Evolutionary conservation across 148 eudicot genomes (phyloP), one percentile per base, ranked within the genome.

Genomic region (Mesembryanthemum crystallinum): DNA sequence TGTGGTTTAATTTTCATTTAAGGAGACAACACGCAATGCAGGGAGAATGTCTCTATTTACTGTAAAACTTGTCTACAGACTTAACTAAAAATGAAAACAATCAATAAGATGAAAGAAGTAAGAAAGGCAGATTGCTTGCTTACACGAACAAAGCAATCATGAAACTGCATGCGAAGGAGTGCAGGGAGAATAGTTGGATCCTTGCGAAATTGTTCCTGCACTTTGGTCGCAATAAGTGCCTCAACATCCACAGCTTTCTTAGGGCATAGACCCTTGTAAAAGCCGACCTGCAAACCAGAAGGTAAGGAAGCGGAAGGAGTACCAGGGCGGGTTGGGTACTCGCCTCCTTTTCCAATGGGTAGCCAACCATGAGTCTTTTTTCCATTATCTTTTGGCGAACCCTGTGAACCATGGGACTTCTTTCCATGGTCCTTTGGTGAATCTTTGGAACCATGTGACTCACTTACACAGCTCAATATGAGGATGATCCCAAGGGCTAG

Each of bases 151-250:
- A 78, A 78, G 23, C 81, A 78, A 35, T 78, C 81, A 24, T 78
- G 81, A 66, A 78, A 78, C n/a, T 78, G 81, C 77, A 78, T 73
- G 14, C 81, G 72, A 30, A 78, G 81, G 4, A 78, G 55, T 0
- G 77, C 81, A 5, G 81, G 67, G 57, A 73, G 76, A 54, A 78
- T 54, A 42, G 72, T 72, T 52, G 72, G 67, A 42, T 78, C 76
- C 59, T 39, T 78, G 3, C 13, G 47, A 55, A 78, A 78, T n/a
- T 72, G 21, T 21, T 54, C 59, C 14, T 72, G 76, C 1, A 78
- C 76, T 72, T 28, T 42, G 14, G 33, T 12, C 8, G 64, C 57
- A 15, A 78, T 28, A 1, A n/a, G 11, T 33, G 76, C 76, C 71
- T 78, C 81, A 64, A 78, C 63, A 54, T 78, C 81, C 8, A 72